Base-by-base conservation (phyloP, 495 filamentous ascomycete species). In the Corynascus novoguineensis region DNA sequence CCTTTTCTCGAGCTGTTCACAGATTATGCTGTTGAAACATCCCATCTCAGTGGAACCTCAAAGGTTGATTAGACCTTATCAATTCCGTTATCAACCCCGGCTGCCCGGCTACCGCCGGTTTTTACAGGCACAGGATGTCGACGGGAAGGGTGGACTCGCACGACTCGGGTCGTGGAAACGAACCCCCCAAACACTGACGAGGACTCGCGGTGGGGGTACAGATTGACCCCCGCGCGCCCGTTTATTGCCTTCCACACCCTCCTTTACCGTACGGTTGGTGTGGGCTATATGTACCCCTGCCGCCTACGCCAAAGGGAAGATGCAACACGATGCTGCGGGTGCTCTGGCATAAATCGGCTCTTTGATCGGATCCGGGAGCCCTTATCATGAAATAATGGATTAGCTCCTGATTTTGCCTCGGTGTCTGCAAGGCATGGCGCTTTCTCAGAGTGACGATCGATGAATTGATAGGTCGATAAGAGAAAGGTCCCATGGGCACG, bases 91-190 rank as follows among this genome's bases (percentile, higher is more conserved):
- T 21, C 8, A 32, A 9, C 17, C 2, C n/a, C n/a, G n/a, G n/a
- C n/a, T n/a, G 9, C 47, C n/a, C 45, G 54, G 54, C 25, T 57
- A 50, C 12, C 22, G 31, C 28, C 53, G 53, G 53, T 24, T 38
- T 56, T 31, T 40, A 0, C 21, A 49, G 53, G 53, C 19, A 25
- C 49, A 40, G 42, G 24, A n/a, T n/a, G n/a, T n/a, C n/a, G n/a
- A n/a, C n/a, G n/a, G n/a, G n/a, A n/a, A 27, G 22, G 9, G 24
- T 47, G 44, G 44, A 29, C 25, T 29, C 25, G 44, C 44, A 47
- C 35, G 35, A 8, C 35, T 40, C 4, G 17, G n/a, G 15, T 4
- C 15, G 4, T 40, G 15, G 37, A 40, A 40, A 40, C 37, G n/a
- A 40, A 19, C 37, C 7, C n/a, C n/a, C 4, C 37, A 17, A 12